Evolutionary conservation across 129 eudicot genomes (phyloP), one percentile per base, ranked within the genome.

Genomic region (Helianthus tuberosus): DNA sequence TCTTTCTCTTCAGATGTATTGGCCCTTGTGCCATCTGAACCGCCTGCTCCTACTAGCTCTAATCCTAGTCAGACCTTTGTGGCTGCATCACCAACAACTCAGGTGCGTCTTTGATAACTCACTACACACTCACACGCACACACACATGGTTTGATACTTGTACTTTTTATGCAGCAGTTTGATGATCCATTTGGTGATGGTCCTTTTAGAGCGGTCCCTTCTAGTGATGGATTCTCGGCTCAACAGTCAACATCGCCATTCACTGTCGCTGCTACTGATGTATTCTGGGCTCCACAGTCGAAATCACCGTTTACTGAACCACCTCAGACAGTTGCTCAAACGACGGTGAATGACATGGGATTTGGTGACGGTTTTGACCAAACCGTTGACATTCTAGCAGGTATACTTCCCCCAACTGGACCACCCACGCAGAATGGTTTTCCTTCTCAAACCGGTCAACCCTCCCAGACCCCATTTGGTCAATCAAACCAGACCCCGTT

Each of bases 401-500:
- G 88, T 72, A 95, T 95, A 81, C 89, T 95, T 27, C 99, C 99
- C 10, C 96, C 88, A 38, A 63, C 97, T 76, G 91, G 82, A 68
- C 79, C 85, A 13, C 72, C 73, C 5, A 27, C 77, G 44, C 80
- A 68, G 46, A 7, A 69, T 50, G 17, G 50, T 15, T 59, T 71
- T 60, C 38, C 76, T 54, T 70, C 75, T 76, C 74, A 77, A 73
- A 36, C 47, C 0, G 41, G 39, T 27, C 77, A 78, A 71, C 49
- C 77, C 39, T n/a, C n/a, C n/a, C n/a, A n/a, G n/a, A n/a, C n/a
- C n/a, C n/a, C n/a, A n/a, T n/a, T n/a, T n/a, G n/a, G n/a, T n/a
- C n/a, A n/a, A n/a, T n/a, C n/a, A n/a, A n/a, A n/a, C n/a, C n/a
- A n/a, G n/a, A n/a, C n/a, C n/a, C n/a, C n/a, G n/a, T n/a, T n/a